These are phyloP conservation scores for Sporisorium reilianum DNA, from an alignment of 1,284 basidiomycete genomes.

Conservation along the genomic window DNA sequence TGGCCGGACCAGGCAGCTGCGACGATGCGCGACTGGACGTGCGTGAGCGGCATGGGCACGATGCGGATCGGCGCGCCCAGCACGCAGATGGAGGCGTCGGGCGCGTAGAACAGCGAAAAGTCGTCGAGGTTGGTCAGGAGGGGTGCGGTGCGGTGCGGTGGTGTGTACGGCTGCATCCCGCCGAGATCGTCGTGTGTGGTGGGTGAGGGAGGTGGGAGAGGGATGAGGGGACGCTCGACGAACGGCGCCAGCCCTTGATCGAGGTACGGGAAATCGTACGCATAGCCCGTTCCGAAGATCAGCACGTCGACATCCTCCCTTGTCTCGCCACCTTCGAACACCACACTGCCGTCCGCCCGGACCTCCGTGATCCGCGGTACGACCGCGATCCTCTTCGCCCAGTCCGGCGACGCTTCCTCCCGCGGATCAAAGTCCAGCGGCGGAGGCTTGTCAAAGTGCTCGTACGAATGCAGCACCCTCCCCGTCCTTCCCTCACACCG, in stretches of 20 bases:
- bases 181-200: neutral
- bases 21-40: slow-evolving; percentile 55
- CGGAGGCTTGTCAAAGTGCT: slow-evolving; percentile 52
- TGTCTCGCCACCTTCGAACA: slow-evolving; percentile 33
- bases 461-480: slow-evolving; percentile 52
- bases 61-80: slow-evolving; percentile 61
- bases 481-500: slow-evolving; percentile 1
- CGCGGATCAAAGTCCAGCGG: slow-evolving; percentile 64
- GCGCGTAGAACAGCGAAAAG: slow-evolving; percentile 61
- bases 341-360: slow-evolving; percentile 1
- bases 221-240: slow-evolving; percentile 29
- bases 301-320: slow-evolving; percentile 57
- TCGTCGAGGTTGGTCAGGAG: slow-evolving; percentile 61
- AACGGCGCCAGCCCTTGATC: slow-evolving; percentile 40
- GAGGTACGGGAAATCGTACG: slow-evolving; percentile 56
- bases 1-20: slow-evolving; percentile 35
- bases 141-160: slow-evolving; percentile 19
- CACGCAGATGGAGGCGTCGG: slow-evolving; percentile 52
- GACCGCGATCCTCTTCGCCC: slow-evolving; percentile 60
- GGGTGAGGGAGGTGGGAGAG: neutral
- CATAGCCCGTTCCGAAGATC: slow-evolving; percentile 67
- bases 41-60: slow-evolving; percentile 64
- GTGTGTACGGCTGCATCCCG: slow-evolving; percentile 11
- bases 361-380: slow-evolving; percentile 49
- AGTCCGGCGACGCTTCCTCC: slow-evolving; percentile 45